Evolutionary conservation across 306 rosid genomes (phyloP), one percentile per base, ranked within the genome.

Genomic region (Elaeagnus macrophylla): DNA sequence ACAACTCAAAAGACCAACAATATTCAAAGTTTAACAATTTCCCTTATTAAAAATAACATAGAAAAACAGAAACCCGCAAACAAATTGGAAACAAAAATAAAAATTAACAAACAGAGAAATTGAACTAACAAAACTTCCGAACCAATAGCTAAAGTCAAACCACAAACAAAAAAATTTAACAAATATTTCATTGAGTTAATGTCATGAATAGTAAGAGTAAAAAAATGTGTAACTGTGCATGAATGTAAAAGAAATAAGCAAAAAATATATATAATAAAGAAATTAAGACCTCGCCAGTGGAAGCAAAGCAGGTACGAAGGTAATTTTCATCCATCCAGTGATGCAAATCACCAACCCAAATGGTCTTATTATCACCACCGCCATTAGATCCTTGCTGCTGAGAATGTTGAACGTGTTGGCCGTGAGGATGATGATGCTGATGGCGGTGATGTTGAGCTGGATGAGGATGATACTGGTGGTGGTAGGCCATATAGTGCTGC

Each of bases 311-410:
- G 61, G 58, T 70, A 59, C 83, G 95, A 48, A 89, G 97, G 69
- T 81, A 89, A 71, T 67, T 79, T 65, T 89, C 97, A 48, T 85
- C 97, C 97, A 89, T 89, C 97, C 95, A 85, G 16, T 79, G 89
- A 48, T 81, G 89, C 71, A 89, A 83, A 79, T 89, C 97, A 3
- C 97, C 97, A 62, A 83, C 82, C 97, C 95, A 89, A 57, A 89
- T 37, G 20, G 97, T 85, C 74, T 83, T 89, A 50, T 89, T 89
- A 64, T 83, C 90, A 13, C 71, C 75, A 47, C 72, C 59, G 60
- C 71, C 69, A 54, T 63, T 65, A 58, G 97, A 89, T 81, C 85
- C 82, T 56, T 70, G 78, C 38, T 69, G 71, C 39, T 60, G 71
- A 25, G 67, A 83, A 15, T 73, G 75, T 7, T 72, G 83, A 13